phyloP scores from a whole-genome alignment of 2,329 filamentous ascomycete genomes.

The Sporothrix phasma region DNA sequence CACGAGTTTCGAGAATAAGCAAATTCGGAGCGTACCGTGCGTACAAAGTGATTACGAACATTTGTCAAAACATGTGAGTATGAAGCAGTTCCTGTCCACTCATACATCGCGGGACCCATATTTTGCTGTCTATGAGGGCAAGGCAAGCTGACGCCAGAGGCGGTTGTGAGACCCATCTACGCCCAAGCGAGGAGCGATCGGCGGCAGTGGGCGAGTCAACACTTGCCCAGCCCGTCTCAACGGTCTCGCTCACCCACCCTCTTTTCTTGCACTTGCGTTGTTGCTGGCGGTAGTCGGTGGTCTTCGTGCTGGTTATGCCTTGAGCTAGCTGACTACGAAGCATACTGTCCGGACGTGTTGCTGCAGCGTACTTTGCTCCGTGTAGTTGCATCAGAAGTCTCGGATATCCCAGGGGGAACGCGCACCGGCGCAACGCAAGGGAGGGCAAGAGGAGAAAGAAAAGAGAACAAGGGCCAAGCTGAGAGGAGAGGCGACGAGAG shows the following conservation, averaged over 20 bases:
- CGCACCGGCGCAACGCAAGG: background rate
- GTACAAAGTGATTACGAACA: too few relatives aligned
- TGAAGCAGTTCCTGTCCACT: background rate
- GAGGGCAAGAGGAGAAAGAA: background rate
- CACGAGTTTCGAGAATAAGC: too few relatives aligned
- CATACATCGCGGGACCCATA: background rate
- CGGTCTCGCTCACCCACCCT: background rate
- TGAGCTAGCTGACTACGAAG: background rate
- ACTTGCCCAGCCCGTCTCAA: background rate
- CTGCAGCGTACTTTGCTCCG: background rate
- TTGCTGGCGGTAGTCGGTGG: background rate
- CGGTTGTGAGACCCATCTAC: conserved; percentile 5
- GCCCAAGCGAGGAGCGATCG: conserved; percentile 9
- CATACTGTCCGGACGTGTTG: background rate
- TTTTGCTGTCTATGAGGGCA: background rate
- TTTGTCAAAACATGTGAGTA: background rate
- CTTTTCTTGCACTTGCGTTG: background rate
- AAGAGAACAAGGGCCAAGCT: background rate
- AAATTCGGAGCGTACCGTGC: background rate
- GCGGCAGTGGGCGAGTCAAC: background rate
- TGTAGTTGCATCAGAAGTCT: conserved; percentile 9
- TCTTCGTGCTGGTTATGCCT: background rate
- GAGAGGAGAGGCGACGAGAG: background rate
- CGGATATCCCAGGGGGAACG: background rate
- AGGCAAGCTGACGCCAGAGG: background rate